Conservation (phyloP, 495 filamentous ascomycete genomes). For the Aspergillus homomorphus region DNA sequence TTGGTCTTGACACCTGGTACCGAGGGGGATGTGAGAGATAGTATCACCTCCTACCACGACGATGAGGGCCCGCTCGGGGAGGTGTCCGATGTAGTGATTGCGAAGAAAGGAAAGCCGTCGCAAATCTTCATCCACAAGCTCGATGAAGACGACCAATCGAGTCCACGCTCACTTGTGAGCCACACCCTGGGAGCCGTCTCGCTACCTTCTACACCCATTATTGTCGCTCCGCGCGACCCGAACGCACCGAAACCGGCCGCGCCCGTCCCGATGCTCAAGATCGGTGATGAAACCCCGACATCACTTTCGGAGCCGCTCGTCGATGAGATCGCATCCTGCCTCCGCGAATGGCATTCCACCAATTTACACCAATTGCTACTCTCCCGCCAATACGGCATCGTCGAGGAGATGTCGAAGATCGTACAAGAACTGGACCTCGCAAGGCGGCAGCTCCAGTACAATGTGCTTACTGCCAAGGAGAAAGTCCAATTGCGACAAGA, state of each 20-base stretch:
- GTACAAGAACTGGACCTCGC: slow-evolving; percentile 77
- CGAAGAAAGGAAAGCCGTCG: slow-evolving; percentile 41
- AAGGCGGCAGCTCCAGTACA: slow-evolving; percentile 84
- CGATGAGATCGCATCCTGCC: slow-evolving; percentile 93
- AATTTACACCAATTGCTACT: slow-evolving; percentile 94
- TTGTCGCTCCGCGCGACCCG: slow-evolving; percentile 40
- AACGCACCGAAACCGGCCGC: slow-evolving; percentile 76
- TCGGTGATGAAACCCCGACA: slow-evolving; percentile 92
- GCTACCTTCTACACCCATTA: slow-evolving; percentile 37
- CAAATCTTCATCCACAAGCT: slow-evolving; percentile 41
- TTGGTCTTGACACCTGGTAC: slow-evolving; percentile 20
- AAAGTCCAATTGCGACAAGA: slow-evolving; percentile 70
- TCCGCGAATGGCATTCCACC: slow-evolving; percentile 97
- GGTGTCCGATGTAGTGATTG: slow-evolving; percentile 39
- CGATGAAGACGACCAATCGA: slow-evolving; percentile 33
- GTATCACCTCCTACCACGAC: slow-evolving; percentile 28
- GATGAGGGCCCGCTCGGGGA: slow-evolving; percentile 30
- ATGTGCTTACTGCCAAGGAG: slow-evolving; percentile 84
- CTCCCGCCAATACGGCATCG: slow-evolving; percentile 68
- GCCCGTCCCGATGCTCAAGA: slow-evolving; percentile 94
- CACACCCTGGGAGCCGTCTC: slow-evolving; percentile 28
- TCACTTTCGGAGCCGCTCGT: slow-evolving; percentile 87
- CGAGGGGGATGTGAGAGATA: slow-evolving; percentile 25
- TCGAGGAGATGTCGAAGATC: slow-evolving; percentile 77
- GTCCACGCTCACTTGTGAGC: slow-evolving; percentile 28